A percentile compares a stretch with the other conserved stretches of the same genome.
phyloP scores from a whole-genome alignment of 768 basidiomycete species.

The Melanogaster broomeanus region DNA sequence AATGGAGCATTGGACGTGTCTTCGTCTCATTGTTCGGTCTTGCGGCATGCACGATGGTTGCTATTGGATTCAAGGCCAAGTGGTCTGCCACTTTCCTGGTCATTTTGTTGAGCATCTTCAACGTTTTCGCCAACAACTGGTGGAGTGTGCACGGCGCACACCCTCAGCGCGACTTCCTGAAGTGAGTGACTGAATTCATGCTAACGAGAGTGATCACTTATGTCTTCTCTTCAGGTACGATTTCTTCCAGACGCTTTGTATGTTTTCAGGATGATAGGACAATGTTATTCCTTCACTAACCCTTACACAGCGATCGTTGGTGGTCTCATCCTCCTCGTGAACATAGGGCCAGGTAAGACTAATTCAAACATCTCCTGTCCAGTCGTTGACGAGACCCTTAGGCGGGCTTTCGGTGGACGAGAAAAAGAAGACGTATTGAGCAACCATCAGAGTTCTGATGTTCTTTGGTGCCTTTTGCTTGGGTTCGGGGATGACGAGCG shows the following conservation, averaged over 20 bases:
- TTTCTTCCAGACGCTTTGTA: constrained; percentile 97
- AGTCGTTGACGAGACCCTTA: constrained; percentile 26
- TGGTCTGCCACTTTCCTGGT: constrained; percentile 98
- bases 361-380: not conserved
- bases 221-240: constrained; percentile 67
- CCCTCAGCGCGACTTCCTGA: constrained; percentile 97
- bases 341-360: constrained; percentile 88
- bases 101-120: constrained; percentile 88
- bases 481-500: not conserved
- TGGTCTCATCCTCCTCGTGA: constrained; percentile 94
- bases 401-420: constrained; percentile 97
- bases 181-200: constrained; percentile 52
- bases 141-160: constrained; percentile 92
- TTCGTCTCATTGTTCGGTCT: constrained; percentile 90
- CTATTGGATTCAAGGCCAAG: constrained; percentile 98
- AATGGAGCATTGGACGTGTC: constrained; percentile 85
- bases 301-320: constrained; percentile 79
- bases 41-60: constrained; percentile 93
- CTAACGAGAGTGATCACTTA: constrained; percentile 19
- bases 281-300: constrained; percentile 7
- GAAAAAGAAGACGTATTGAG: constrained; percentile 93
- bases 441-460: not conserved
- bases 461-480: not conserved
- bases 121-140: constrained; percentile 98
- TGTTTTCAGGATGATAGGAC: not conserved